Evolutionary conservation across 2,329 filamentous ascomycete species (phyloP).

Genomic region (Epichloe glyceriae): DNA sequence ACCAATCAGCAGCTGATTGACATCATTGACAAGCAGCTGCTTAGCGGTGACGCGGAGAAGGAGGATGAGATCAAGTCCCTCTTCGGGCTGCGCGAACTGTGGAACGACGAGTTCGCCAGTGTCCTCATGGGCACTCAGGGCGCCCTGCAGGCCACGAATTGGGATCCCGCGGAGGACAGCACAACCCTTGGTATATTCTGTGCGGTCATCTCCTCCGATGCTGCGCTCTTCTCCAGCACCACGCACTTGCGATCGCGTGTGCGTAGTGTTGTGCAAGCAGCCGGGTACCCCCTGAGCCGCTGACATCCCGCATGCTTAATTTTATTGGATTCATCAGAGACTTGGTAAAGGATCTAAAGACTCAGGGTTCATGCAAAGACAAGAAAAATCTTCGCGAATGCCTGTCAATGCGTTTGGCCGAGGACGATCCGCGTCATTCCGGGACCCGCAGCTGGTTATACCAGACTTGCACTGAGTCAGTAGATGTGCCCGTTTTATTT

Average conservation of each 20-base stretch:
- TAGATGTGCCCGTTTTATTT: conserved; percentile 2
- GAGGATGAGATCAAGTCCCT: conserved; percentile 33
- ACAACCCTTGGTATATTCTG: conserved; percentile 35
- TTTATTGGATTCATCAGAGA: conserved; percentile 33
- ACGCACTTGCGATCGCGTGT: conserved; percentile 22
- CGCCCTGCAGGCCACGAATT: conserved; percentile 36
- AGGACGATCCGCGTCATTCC: conserved; percentile 9
- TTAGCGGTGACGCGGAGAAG: conserved; percentile 25
- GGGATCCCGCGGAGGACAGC: conserved; percentile 35
- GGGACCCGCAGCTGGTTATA: conserved; percentile 33
- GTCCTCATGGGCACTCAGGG: conserved; percentile 27
- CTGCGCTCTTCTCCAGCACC: conserved; percentile 28
- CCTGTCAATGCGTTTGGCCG: conserved; percentile 15
- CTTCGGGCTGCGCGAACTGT: conserved; percentile 34
- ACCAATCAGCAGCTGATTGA: conserved; percentile 45
- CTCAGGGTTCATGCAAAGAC: conserved; percentile 10
- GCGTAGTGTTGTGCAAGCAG: conserved; percentile 25
- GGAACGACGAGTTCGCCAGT: conserved; percentile 35
- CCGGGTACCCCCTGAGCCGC: conserved; percentile 25
- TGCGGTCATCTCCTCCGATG: conserved; percentile 28
- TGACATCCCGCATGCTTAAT: conserved; percentile 36
- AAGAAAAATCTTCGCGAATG: conserved; percentile 16
- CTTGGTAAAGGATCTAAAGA: conserved; percentile 14
- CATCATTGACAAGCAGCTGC: conserved; percentile 27
- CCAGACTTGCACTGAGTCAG: conserved; percentile 42